These are phyloP conservation scores for Boletellus dicymbophilus DNA, from an alignment of 1,284 basidiomycete species.

Conservation along the genomic window DNA sequence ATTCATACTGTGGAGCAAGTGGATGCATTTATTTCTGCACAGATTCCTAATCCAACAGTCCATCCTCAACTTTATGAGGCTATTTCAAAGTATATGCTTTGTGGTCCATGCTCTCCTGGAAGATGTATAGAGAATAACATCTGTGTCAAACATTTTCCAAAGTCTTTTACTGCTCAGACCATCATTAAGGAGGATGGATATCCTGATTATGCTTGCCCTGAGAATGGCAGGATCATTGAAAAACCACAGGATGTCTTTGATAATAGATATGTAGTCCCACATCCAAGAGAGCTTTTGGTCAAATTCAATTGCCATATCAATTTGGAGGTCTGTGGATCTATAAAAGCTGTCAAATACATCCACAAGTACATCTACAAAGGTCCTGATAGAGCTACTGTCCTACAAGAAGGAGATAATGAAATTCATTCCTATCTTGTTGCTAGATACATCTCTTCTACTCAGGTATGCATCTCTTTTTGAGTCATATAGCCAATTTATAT, in stretches of 20 bases:
- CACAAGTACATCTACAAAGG: slow-evolving; percentile 46
- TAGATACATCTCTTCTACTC: slow-evolving; percentile 13
- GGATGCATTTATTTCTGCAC: slow-evolving; percentile 8
- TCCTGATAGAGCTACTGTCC: slow-evolving; percentile 28
- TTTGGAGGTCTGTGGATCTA: slow-evolving; percentile 31
- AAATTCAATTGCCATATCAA: slow-evolving; percentile 51
- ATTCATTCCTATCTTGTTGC: slow-evolving; percentile 16
- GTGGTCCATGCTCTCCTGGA: slow-evolving; percentile 10
- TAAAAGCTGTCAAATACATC: slow-evolving; percentile 41
- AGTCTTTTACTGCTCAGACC: neutral
- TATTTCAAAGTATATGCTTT: slow-evolving; percentile 10
- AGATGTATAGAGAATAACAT: slow-evolving; percentile 7
- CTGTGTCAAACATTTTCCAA: slow-evolving; percentile 9
- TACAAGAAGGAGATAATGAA: slow-evolving; percentile 6
- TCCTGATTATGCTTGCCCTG: slow-evolving; percentile 9
- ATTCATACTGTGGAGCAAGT: too few relatives aligned
- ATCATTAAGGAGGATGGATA: slow-evolving; percentile 14
- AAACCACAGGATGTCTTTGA: neutral
- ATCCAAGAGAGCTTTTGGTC: slow-evolving; percentile 7
- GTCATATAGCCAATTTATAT: too few relatives aligned
- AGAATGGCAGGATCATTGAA: slow-evolving; percentile 9
- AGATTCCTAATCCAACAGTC: neutral
- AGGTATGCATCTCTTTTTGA: too few relatives aligned
- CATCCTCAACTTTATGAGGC: slow-evolving; percentile 1
- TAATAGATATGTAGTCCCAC: slow-evolving; percentile 3